These are phyloP conservation scores for Starmerella gropengiesseri DNA, from an alignment of 805 yeast species.

Conservation along the genomic window DNA sequence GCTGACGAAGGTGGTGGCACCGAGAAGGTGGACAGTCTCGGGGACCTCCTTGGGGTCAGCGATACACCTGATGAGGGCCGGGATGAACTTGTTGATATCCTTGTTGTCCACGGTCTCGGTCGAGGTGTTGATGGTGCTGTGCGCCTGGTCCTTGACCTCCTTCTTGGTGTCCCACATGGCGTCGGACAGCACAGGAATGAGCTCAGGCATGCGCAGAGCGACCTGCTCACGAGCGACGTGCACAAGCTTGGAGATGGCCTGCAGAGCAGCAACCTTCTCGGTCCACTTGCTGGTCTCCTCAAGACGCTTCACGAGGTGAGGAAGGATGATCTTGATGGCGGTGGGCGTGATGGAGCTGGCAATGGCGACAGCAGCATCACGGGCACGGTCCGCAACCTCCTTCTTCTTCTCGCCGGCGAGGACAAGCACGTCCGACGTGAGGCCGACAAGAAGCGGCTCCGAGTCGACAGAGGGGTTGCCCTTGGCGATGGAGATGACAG, in stretches of 20 bases:
- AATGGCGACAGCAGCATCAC: conserved; percentile 64
- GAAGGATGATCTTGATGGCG: conserved; percentile 82
- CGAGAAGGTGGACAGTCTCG: conserved; percentile 95
- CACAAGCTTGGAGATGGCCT: conserved; percentile 76
- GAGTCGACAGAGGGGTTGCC: conserved; percentile 56
- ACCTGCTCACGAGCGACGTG: conserved; percentile 91
- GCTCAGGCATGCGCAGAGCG: conserved; percentile 98
- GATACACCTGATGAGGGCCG: conserved; percentile 91
- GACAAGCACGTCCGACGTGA: conserved; percentile 54
- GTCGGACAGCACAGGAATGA: conserved; percentile 96
- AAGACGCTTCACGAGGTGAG: conserved; percentile 62
- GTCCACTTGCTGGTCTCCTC: conserved; percentile 78
- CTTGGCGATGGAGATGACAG: conserved; percentile 75
- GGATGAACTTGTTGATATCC: conserved; percentile 99
- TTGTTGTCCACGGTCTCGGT: conserved; percentile 98
- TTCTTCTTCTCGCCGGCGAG: conserved; percentile 87
- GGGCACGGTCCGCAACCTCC: conserved; percentile 62
- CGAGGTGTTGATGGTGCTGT: conserved; percentile 87
- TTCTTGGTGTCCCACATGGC: conserved; percentile 99
- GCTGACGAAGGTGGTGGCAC: conserved; percentile 99
- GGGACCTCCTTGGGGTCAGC: conserved; percentile 96
- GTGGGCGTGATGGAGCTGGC: conserved; percentile 80
- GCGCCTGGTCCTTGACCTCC: conserved; percentile 95
- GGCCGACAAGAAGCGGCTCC: conserved; percentile 85
- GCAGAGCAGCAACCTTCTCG: conserved; percentile 86